A percentile compares a stretch with the other conserved stretches of the same genome.
Evolutionary conservation across 1,284 basidiomycete genomes (phyloP).

Genomic region (Ganoderma resinaceum): DNA sequence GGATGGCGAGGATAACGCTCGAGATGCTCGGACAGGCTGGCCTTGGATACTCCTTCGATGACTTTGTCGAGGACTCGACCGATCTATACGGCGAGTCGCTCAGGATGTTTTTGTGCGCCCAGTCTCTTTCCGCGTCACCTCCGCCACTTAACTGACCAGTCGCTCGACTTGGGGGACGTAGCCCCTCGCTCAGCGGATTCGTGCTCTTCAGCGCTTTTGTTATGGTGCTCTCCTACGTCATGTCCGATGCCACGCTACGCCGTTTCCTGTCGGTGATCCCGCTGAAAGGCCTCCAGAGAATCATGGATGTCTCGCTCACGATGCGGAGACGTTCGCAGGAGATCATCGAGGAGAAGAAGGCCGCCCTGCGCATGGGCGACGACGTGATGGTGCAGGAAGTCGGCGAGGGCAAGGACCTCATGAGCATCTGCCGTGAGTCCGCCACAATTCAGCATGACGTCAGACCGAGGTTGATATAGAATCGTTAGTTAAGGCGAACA

Average conservation of each 20-base stretch:
- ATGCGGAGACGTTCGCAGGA: constrained; percentile 17
- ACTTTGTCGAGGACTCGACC: constrained; percentile 12
- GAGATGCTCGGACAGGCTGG: constrained; percentile 22
- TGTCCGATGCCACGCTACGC: not conserved
- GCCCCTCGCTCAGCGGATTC: not conserved
- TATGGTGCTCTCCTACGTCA: not conserved
- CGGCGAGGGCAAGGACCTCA: constrained; percentile 38
- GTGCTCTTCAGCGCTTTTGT: not conserved
- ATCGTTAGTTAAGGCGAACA: constrained; percentile 9
- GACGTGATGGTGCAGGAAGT: constrained; percentile 32
- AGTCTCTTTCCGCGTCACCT: not conserved
- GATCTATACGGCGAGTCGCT: constrained; percentile 32
- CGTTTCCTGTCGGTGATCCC: not conserved
- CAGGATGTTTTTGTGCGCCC: constrained; percentile 33
- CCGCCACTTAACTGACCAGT: not conserved
- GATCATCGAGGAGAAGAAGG: constrained; percentile 27
- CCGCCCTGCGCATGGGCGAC: constrained; percentile 24
- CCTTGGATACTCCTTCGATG: constrained; percentile 22
- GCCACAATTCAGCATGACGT: too few relatives aligned
- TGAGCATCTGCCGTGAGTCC: constrained; percentile 38
- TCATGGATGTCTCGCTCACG: constrained; percentile 18
- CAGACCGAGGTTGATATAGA: too few relatives aligned
- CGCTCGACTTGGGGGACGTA: not conserved
- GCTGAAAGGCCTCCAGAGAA: not conserved
- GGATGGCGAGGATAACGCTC: constrained; percentile 18